Evolutionary conservation across 2,329 filamentous ascomycete species (phyloP).

Genomic region (Cytospora chrysosperma): DNA sequence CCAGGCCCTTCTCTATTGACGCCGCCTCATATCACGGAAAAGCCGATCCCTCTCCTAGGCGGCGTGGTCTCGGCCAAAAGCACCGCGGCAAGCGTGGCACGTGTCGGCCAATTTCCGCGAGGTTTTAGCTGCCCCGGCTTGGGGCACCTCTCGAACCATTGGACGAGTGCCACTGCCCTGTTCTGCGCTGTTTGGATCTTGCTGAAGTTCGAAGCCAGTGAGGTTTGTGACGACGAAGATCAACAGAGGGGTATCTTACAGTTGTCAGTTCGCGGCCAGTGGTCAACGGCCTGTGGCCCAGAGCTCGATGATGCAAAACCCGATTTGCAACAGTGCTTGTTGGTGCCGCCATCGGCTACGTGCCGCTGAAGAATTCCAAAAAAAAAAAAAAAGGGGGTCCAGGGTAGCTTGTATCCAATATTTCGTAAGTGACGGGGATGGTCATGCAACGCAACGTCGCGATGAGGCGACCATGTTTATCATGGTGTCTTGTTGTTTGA

Average conservation of each 20-base stretch:
- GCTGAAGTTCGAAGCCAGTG: not conserved
- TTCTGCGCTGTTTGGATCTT: not conserved
- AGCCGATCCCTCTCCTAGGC: not conserved
- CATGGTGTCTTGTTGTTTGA: not conserved
- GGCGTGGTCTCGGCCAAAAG: not conserved
- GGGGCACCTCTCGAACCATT: not conserved
- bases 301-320: not conserved
- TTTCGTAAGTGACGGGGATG: not conserved
- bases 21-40: not conserved
- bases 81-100: not conserved
- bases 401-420: not conserved
- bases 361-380: too few species aligned
- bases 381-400: not conserved
- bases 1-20: not conserved
- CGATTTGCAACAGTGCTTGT: not conserved
- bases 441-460: not conserved
- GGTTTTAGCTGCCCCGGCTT: not conserved
- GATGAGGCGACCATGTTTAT: not conserved
- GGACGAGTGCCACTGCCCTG: not conserved
- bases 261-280: not conserved
- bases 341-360: not conserved
- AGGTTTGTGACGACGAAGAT: too few species aligned
- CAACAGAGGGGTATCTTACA: not conserved
- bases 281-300: not conserved
- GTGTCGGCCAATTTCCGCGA: not conserved